Conservation (phyloP, 2,329 filamentous ascomycete genomes). For the Ramularia endophylla region DNA sequence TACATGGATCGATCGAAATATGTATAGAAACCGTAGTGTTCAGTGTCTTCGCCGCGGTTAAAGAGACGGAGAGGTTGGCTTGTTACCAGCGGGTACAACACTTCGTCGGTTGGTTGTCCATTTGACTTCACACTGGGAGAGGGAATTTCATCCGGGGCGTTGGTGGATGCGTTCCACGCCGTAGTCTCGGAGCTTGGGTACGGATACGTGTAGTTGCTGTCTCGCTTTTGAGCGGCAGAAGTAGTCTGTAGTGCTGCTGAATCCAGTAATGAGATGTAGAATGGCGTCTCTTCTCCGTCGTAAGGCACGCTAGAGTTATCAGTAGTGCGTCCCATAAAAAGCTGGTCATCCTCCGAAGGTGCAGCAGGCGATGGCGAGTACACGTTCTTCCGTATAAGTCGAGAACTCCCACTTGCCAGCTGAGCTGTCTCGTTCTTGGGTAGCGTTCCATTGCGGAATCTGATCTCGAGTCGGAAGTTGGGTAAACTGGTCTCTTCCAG, state of each 20-base stretch:
- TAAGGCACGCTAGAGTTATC: slow-evolving; percentile 67
- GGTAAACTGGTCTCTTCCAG: slow-evolving; percentile 65
- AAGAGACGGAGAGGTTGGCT: slow-evolving; percentile 77
- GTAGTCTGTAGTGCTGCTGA: slow-evolving; percentile 1
- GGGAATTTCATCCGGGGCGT: slow-evolving; percentile 54
- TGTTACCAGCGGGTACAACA: slow-evolving; percentile 62
- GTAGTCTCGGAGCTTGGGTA: slow-evolving; percentile 38
- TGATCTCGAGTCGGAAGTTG: slow-evolving; percentile 73
- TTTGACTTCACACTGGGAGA: slow-evolving; percentile 57
- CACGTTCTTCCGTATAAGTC: background rate
- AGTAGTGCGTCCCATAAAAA: slow-evolving; percentile 79
- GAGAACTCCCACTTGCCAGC: slow-evolving; percentile 1
- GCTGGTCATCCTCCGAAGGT: slow-evolving; percentile 63
- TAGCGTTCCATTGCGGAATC: slow-evolving; percentile 49
- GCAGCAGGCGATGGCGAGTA: slow-evolving; percentile 50
- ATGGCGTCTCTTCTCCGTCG: slow-evolving; percentile 79
- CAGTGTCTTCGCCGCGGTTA: slow-evolving; percentile 70
- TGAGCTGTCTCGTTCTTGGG: slow-evolving; percentile 24
- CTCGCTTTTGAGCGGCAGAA: slow-evolving; percentile 3
- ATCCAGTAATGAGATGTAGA: slow-evolving; percentile 69
- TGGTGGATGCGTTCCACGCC: slow-evolving; percentile 35
- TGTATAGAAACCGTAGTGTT: slow-evolving; percentile 91
- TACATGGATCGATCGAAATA: slow-evolving; percentile 88
- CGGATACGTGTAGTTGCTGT: slow-evolving; percentile 26
- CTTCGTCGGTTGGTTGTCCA: slow-evolving; percentile 66